Base-by-base conservation (phyloP, 164 flowering plant genomes). In the Chloranthus sessilifolius region DNA sequence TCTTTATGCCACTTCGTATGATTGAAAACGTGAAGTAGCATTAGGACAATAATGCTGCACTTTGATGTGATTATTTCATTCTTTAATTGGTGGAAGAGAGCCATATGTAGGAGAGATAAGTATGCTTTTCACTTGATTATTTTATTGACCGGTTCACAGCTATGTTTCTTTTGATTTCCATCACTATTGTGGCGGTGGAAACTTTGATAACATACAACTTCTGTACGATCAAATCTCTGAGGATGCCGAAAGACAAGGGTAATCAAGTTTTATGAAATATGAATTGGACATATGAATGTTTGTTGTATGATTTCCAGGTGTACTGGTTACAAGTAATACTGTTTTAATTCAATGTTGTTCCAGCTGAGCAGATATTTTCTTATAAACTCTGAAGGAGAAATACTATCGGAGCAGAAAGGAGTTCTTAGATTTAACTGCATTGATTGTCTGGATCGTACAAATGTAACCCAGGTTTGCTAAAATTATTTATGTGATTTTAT, bases 311-410 rank as follows among this genome's bases (percentile, higher is more conserved):
- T 21, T 56, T 49, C 53, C 44, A 41, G 43, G 61, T 47, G 43
- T 65, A 55, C 56, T 65, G 55, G 63, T 69, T 56, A 47, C 60
- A 64, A 44, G 64, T 71, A 54, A 68, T 70, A 45, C 69, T 60
- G 59, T 65, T 65, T 64, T 81, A 75, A 81, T 76, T 68, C 64
- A 50, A 67, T 65, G 46, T 61, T 72, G 17, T 75, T 78, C 77
- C 83, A 88, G 92, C 85, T 75, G 86, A 77, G 86, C 99, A 92
- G 99, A 78, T 92, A 79, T 65, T 79, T 88, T 65, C 79, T 88
- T 55, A 28, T 79, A 54, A 82, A 75, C 49, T 45, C 74, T 34
- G 76, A 79, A 57, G 83, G 87, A 56, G 62, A 73, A 35, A 70
- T 78, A 57, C 23, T 82, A 46, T 56, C 45, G 67, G 95, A 92